Conservation (phyloP, 768 basidiomycete species). For the Cyclocybe aegerita region DNA sequence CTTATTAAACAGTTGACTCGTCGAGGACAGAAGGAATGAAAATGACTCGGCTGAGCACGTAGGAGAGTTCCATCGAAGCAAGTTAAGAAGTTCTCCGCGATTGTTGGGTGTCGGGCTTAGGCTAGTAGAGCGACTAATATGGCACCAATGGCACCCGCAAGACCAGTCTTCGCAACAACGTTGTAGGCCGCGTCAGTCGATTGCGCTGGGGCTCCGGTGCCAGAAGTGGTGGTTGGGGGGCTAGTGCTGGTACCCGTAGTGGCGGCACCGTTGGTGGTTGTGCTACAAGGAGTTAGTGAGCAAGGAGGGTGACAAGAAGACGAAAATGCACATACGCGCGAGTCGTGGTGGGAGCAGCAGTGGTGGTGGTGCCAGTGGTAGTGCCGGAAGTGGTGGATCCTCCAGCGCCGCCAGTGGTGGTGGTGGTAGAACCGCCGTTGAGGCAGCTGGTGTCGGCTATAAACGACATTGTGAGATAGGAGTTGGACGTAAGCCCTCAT, state of each 20-base stretch:
- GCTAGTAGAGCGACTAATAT: constrained; percentile 9
- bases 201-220: constrained; percentile 12
- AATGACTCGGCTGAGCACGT: no score
- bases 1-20: no score
- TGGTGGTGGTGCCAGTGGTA: constrained; percentile 9
- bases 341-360: constrained; percentile 14
- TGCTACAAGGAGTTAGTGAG: constrained; percentile 9
- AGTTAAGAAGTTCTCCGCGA: no score
- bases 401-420: constrained; percentile 12
- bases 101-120: not conserved
- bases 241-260: constrained; percentile 8
- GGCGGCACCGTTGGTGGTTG: constrained; percentile 8
- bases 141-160: constrained; percentile 7
- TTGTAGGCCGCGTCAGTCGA: constrained; percentile 18
- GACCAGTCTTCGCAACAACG: not conserved
- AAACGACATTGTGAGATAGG: not conserved
- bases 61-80: no score
- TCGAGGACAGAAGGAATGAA: no score
- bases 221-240: constrained; percentile 9
- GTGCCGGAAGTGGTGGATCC: constrained; percentile 34
- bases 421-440: not conserved
- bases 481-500: not conserved
- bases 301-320: constrained; percentile 14
- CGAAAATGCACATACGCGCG: constrained; percentile 9
- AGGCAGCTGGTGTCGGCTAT: constrained; percentile 14